phyloP scores from a whole-genome alignment of 345 rosid species.

The Physaria fendleri region DNA sequence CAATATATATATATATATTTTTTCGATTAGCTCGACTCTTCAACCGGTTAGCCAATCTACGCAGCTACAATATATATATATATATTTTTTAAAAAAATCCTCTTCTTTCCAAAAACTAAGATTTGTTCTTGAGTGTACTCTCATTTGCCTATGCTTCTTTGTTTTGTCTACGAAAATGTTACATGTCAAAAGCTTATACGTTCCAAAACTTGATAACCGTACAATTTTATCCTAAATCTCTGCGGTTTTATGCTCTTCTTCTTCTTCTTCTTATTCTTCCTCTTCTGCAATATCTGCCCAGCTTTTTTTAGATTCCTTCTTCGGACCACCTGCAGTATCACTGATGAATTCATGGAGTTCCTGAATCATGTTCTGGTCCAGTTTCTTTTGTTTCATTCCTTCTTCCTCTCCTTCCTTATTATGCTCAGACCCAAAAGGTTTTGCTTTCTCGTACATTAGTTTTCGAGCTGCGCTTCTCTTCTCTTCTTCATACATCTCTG shows the following conservation, averaged over 20 bases:
- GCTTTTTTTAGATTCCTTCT: conserved; percentile 37
- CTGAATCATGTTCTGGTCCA: conserved; percentile 28
- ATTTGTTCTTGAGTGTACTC: conserved; percentile 26
- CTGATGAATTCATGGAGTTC: conserved; percentile 23
- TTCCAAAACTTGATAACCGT: background rate
- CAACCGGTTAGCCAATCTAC: too few species aligned
- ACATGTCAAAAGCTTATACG: conserved; percentile 20
- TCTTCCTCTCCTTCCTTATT: background rate
- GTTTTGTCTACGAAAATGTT: conserved; percentile 19
- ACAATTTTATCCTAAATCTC: background rate
- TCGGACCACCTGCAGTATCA: conserved; percentile 9
- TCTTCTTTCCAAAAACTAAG: too few species aligned
- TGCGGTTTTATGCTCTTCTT: background rate
- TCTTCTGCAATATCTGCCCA: conserved; percentile 89
- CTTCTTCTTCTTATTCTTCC: conserved; percentile 37
- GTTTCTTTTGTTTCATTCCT: conserved; percentile 18
- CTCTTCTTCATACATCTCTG: conserved; percentile 7
- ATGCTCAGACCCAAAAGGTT: background rate
- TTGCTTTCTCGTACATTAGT: conserved; percentile 25
- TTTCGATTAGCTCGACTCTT: too few species aligned
- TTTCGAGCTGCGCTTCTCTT: conserved; percentile 26
- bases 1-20: too few species aligned
- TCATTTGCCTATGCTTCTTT: conserved; percentile 16
- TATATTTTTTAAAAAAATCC: too few species aligned
- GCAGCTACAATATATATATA: too few species aligned